Evolutionary conservation across 2,329 filamentous ascomycete species (phyloP), one percentile per base, ranked within the genome.

Genomic region (Biscogniauxia mediterranea): DNA sequence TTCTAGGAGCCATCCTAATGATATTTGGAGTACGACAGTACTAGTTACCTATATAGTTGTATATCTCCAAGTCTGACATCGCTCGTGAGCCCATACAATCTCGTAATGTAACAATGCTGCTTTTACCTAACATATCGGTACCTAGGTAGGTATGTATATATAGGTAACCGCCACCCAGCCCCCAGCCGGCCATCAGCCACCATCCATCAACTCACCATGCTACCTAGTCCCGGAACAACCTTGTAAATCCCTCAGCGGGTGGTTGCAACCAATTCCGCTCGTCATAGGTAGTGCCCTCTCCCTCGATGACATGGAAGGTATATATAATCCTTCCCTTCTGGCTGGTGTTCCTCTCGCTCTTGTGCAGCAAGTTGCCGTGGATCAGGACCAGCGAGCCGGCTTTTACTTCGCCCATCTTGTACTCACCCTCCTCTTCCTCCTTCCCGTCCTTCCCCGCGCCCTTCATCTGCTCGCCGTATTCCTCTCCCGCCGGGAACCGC

Each of bases 301-400:
- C 91, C 78, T 98, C 95, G 71, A 98, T 98, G 61, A 96, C 86
- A 79, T 99, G 95, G 75, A 98, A 99, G 0, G 95, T 98, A 77
- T 98, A 99, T 58, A 97, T 97, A 73, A 95, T 96, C 67, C 94
- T 83, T 21, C 93, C 93, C 81, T 92, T 94, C 66, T 83, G 78
- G 74, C 93, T 96, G 59, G 85, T 83, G 74, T 99, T 99, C 82
- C 85, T 91, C 84, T 97, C 93, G 74, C 93, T 97, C 85, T 96
- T 96, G 78, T 99, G 95, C 79, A 98, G 75, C 69, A 97, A 78
- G 76, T 98, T 98, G 1, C 95, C 95, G 79, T 99, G 94, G 66
- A 99, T 98, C 64, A 99, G 78, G 54, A 98, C 93, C 75, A 99
- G 76, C 54, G 90, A 91, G 0, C 95, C 95, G 0, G 93, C 93